Conservation (phyloP, 345 rosid genomes). For the Abelmoschus esculentus region DNA sequence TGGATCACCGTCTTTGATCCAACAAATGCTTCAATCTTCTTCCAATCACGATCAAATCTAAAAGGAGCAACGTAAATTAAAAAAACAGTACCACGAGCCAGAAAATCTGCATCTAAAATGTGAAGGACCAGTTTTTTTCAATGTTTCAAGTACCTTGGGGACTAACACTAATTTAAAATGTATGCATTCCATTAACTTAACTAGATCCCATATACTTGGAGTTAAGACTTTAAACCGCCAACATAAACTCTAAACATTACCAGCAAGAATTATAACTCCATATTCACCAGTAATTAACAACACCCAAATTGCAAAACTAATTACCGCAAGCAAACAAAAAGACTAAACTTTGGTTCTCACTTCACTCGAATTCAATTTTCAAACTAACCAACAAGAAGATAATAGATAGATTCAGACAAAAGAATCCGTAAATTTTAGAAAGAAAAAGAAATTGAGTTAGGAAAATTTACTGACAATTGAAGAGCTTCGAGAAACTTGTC, state of each 20-base stretch:
- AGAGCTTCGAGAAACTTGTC: no score
- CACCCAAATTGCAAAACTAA: not conserved
- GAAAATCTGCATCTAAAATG: slow-evolving; percentile 9
- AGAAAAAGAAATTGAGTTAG: no score
- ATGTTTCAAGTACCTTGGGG: not conserved
- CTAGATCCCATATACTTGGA: no score
- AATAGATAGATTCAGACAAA: no score
- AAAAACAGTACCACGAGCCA: no score
- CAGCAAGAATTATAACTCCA: not conserved
- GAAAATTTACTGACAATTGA: no score
- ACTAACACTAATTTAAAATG: not conserved
- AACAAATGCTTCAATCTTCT: slow-evolving; percentile 93
- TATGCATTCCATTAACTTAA: not conserved
- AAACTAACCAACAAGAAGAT: no score
- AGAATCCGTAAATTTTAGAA: no score
- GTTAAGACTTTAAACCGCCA: no score
- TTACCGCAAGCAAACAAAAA: not conserved
- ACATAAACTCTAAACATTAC: not conserved
- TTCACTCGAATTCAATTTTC: no score
- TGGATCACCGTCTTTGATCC: slow-evolving; percentile 93
- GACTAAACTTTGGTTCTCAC: no score
- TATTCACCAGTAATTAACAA: not conserved
- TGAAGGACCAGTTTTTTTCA: not conserved
- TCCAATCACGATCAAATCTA: slow-evolving; percentile 86
- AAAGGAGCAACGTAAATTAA: no score